Conservation (phyloP, 305 asterid genomes). For the Solanum hybrid region DNA sequence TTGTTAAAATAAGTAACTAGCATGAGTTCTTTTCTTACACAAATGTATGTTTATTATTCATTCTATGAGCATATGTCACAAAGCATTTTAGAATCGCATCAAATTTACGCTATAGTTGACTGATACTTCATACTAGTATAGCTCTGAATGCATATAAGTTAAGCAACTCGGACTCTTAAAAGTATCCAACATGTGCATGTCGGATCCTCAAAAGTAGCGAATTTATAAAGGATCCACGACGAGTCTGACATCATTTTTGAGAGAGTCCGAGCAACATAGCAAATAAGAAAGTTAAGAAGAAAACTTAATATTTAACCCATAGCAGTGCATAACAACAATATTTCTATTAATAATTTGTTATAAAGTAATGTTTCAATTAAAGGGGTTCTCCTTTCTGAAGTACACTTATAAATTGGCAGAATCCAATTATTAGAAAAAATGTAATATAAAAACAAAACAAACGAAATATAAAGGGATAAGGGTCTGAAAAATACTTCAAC, state of each 20-base stretch:
- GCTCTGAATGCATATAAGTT: not conserved
- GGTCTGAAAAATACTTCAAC: too few species aligned
- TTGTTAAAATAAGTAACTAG: not conserved
- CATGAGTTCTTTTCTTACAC: not conserved
- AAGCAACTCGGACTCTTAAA: not conserved
- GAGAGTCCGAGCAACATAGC: not conserved
- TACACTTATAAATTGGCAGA: not conserved
- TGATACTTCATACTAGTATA: not conserved
- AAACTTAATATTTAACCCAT: not conserved
- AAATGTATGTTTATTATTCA: not conserved
- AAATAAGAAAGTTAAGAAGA: not conserved
- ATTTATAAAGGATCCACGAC: not conserved
- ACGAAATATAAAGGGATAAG: not conserved
- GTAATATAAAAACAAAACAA: not conserved
- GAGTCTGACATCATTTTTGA: not conserved
- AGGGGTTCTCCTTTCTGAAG: not conserved
- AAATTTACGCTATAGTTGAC: not conserved
- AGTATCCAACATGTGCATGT: not conserved
- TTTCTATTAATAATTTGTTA: not conserved
- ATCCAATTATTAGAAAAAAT: not conserved
- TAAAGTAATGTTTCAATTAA: not conserved
- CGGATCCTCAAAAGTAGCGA: not conserved
- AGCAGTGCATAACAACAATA: not conserved
- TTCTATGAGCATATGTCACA: not conserved
- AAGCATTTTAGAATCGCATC: not conserved